Conservation (phyloP, 805 yeast genomes). For the Lipomyces orientalis region DNA sequence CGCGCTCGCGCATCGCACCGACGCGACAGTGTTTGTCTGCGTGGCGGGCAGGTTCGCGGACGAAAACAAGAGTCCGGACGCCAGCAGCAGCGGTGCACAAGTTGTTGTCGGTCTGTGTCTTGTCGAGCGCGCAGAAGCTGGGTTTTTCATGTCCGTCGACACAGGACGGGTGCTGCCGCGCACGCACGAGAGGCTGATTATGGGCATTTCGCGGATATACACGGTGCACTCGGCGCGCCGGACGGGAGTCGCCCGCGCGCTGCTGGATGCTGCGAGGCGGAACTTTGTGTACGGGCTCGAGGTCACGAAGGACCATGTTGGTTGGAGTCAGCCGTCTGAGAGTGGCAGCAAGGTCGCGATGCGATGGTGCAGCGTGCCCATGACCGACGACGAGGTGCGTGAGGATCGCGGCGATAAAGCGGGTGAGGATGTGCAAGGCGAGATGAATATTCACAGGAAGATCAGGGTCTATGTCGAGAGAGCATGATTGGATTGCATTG, state of each 20-base stretch:
- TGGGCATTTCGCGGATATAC: slow-evolving; percentile 53
- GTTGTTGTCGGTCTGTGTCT: slow-evolving; percentile 25
- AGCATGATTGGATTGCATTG: background rate
- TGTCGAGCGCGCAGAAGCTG: slow-evolving; percentile 38
- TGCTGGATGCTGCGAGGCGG: slow-evolving; percentile 50
- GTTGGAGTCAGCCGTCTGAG: slow-evolving; percentile 67
- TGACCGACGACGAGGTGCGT: slow-evolving; percentile 23
- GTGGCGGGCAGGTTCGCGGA: slow-evolving; percentile 3
- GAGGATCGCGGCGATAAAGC: slow-evolving; percentile 9
- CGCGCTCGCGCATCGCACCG: background rate
- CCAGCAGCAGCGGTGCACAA: background rate
- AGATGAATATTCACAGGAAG: slow-evolving; percentile 11
- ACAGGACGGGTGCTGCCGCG: slow-evolving; percentile 52
- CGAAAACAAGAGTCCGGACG: background rate
- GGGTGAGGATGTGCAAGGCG: background rate
- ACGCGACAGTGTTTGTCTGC: slow-evolving; percentile 14
- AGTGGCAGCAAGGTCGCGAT: slow-evolving; percentile 58
- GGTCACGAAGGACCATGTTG: slow-evolving; percentile 50
- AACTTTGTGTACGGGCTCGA: slow-evolving; percentile 55
- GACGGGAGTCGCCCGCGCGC: slow-evolving; percentile 50
- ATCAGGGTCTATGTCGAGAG: slow-evolving; percentile 28
- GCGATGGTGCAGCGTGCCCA: slow-evolving; percentile 34
- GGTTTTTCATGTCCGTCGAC: slow-evolving; percentile 45
- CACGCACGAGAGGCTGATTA: slow-evolving; percentile 45
- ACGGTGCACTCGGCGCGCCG: slow-evolving; percentile 50